Evolutionary conservation across 2,329 filamentous ascomycete species (phyloP).

Genomic region (Diaporthe ilicicola): DNA sequence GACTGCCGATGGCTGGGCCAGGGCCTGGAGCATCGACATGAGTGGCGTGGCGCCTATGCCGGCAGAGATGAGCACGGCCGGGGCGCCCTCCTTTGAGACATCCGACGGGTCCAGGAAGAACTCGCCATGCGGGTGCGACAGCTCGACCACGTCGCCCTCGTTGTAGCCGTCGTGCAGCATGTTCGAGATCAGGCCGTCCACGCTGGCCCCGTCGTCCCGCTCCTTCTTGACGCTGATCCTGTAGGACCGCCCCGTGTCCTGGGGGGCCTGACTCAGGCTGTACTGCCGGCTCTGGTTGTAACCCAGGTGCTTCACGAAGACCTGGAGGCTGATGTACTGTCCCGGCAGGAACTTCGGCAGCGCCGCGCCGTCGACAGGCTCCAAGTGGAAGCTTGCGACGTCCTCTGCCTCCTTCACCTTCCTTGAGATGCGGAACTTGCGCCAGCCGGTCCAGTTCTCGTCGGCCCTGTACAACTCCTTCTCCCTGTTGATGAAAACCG

Average conservation of each 20-base stretch:
- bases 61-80: conserved; percentile 72
- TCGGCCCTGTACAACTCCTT: conserved; percentile 63
- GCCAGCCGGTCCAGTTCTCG: conserved; percentile 57
- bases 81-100: conserved; percentile 50
- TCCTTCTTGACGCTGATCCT: conserved; percentile 79
- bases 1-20: conserved; percentile 45
- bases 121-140: conserved; percentile 65
- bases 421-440: conserved; percentile 62
- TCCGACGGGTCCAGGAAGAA: conserved; percentile 67
- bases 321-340: conserved; percentile 75
- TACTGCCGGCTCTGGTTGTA: conserved; percentile 78
- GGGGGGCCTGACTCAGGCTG: conserved; percentile 70
- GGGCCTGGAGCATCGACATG: conserved; percentile 69
- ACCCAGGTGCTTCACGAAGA: conserved; percentile 68
- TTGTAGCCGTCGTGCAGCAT: conserved; percentile 57
- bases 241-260: conserved; percentile 64
- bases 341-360: conserved; percentile 73
- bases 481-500: conserved; percentile 75
- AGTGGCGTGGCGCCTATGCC: conserved; percentile 76
- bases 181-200: conserved; percentile 62
- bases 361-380: conserved; percentile 63
- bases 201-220: conserved; percentile 45
- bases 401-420: conserved; percentile 64
- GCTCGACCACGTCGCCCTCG: conserved; percentile 61
- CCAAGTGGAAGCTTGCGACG: conserved; percentile 76